Conservation (phyloP, 1,139 yeast genomes). For the Suhomyces ambrosiae region DNA sequence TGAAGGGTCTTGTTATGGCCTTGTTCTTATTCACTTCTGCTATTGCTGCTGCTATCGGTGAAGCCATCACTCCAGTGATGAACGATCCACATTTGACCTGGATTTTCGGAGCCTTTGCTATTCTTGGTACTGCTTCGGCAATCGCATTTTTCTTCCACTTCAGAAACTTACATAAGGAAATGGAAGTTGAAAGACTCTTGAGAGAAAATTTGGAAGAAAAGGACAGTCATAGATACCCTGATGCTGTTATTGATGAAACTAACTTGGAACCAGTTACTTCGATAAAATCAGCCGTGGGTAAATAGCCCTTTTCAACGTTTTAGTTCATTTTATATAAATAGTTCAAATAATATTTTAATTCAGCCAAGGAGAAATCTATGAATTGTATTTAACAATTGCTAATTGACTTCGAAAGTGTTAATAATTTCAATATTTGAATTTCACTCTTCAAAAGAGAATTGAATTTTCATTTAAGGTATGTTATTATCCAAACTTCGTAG, state of each 20-base stretch:
- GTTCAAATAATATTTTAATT: no score
- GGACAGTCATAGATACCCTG: conserved; percentile 1
- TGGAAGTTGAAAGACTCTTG: conserved; percentile 45
- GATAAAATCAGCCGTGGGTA: conserved; percentile 24
- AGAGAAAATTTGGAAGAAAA: conserved; percentile 24
- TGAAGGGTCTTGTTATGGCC: conserved; percentile 72
- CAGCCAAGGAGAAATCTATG: no score
- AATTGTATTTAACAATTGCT: no score
- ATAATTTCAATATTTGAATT: no score
- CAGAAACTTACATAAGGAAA: conserved; percentile 54
- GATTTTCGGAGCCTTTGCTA: conserved; percentile 55
- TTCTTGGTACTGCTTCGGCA: conserved; percentile 48
- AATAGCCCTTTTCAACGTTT: no score
- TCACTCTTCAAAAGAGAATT: no score
- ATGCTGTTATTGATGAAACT: conserved; percentile 12
- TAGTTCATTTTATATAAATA: no score
- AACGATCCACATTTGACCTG: conserved; percentile 56
- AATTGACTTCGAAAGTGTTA: no score
- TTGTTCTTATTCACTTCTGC: conserved; percentile 64
- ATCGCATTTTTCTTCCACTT: conserved; percentile 46
- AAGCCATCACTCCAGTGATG: conserved; percentile 57
- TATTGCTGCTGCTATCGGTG: conserved; percentile 58
- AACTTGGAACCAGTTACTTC: conserved; percentile 27
- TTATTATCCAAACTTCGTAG: no score
- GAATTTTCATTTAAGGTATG: no score